Base-by-base conservation (phyloP, 495 filamentous ascomycete species). In the Sphaerosporella brunnea region DNA sequence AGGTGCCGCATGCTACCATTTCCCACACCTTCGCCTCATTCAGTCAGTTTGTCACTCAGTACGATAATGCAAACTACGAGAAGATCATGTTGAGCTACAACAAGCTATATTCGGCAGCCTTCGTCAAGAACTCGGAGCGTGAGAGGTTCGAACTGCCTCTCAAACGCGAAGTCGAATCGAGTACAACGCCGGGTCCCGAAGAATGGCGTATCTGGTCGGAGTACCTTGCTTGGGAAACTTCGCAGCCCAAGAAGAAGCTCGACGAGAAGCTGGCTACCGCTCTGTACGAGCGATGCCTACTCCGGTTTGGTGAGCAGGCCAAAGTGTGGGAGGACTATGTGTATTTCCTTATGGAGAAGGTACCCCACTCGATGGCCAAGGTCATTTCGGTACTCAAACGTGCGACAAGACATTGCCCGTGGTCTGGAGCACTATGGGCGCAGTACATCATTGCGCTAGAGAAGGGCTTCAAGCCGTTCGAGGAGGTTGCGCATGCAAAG, bases 351-450 rank as follows among this genome's bases (percentile, higher is more conserved):
- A 20, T 62, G 45, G 39, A 61, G 54, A 47, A 65, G 56, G 45
- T 28, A 3, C 43, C 32, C 8, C 47, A 55, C 11, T 35, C 36
- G 0, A 65, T 43, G 66, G 64, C 3, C 56, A 64, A 37, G 56
- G 66, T 46, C 59, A 69, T 57, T 46, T 72, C 66, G 21, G 65
- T 82, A 3, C 61, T 84, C 1, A 77, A 86, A 53, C 72, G 84
- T 43, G 84, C 82, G 13, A 87, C 82, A 1, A 72, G 78, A 13
- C 86, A 94, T 62, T 87, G 86, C 49, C 88, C 90, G 1, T 93
- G 84, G 82, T 92, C 83, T 13, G 87, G 90, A 18, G 70, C 74
- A 18, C 68, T 96, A 8, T 97, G 90, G 90, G 80, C 87, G 2
- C 77, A 85, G 51, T 84, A 85, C 50, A 75, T 97, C 15, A 64